Evolutionary conservation across 306 rosid species (phyloP), one percentile per base, ranked within the genome.

Genomic region (Corylus avellana): DNA sequence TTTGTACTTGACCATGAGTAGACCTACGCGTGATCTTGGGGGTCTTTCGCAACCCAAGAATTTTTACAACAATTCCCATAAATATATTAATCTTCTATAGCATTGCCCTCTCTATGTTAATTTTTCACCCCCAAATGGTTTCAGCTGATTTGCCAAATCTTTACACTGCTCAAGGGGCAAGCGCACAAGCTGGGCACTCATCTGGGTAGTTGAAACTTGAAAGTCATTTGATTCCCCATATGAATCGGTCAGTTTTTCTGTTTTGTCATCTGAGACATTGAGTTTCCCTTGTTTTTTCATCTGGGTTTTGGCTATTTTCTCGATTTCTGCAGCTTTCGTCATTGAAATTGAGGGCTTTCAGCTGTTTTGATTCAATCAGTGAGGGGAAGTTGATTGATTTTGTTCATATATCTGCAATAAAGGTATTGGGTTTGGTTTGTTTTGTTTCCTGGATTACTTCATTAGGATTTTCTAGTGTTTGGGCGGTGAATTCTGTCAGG

Each of bases 221-320:
- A 81, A 78, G 75, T 76, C 72, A 81, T 81, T 80, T 35, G 56
- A 46, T 85, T 78, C 70, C 74, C 78, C 76, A 44, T 53, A 57
- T 73, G 77, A 80, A 75, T 82, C 53, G 76, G 68, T 82, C 68
- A 77, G 70, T 62, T 82, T 75, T 78, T 71, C 37, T 55, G 70
- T 63, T 75, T 16, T 27, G 17, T 75, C 44, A 17, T 78, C 77
- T 20, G 46, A 58, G 55, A 50, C 8, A 74, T 75, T 58, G 78
- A 59, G 47, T 72, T 84, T 74, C 68, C 66, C 51, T n/a, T 51
- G 75, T 35, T 51, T 73, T 81, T 79, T 56, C 82, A n/a, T 75
- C 75, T 77, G 79, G 80, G 68, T 78, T 51, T 75, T 9, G 47
- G 71, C 64, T 46, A 5, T 35, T 22, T 75, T 49, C 47, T 47